These are phyloP conservation scores for Candida maris DNA, from an alignment of 805 yeast genomes.

Conservation along the genomic window DNA sequence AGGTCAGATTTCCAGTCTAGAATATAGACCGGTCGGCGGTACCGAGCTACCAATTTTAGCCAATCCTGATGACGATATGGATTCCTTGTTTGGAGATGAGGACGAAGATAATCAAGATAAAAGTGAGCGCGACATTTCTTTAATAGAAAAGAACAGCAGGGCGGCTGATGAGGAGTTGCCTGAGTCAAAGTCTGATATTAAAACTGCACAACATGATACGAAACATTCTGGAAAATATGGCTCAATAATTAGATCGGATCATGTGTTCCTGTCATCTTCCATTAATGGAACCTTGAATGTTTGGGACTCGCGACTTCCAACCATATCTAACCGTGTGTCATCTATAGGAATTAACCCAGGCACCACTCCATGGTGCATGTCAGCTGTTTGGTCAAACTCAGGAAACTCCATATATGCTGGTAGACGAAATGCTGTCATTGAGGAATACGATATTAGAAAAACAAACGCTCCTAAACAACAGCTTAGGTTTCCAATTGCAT, in stretches of 20 bases:
- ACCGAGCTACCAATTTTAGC: slow-evolving; percentile 34
- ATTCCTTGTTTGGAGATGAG: slow-evolving; percentile 20
- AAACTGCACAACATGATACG: slow-evolving; percentile 44
- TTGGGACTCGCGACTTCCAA: slow-evolving; percentile 70
- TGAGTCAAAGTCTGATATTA: slow-evolving; percentile 13
- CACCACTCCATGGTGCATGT: slow-evolving; percentile 92
- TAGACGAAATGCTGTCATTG: slow-evolving; percentile 83
- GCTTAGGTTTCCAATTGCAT: slow-evolving; percentile 74
- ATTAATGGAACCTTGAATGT: slow-evolving; percentile 77
- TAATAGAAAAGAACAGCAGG: not conserved
- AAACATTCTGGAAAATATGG: slow-evolving; percentile 26
- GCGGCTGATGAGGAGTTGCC: slow-evolving; percentile 1
- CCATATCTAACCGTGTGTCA: slow-evolving; percentile 17
- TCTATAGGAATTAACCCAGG: slow-evolving; percentile 48
- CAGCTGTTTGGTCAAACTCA: slow-evolving; percentile 81
- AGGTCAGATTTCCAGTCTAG: slow-evolving; percentile 77
- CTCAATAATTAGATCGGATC: slow-evolving; percentile 31
- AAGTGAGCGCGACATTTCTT: not conserved
- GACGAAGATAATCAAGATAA: slow-evolving; percentile 17
- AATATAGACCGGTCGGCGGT: slow-evolving; percentile 61
- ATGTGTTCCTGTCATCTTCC: slow-evolving; percentile 71
- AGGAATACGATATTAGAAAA: slow-evolving; percentile 64
- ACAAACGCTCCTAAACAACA: slow-evolving; percentile 50
- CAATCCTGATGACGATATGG: slow-evolving; percentile 15
- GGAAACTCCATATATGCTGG: slow-evolving; percentile 83